A percentile compares a stretch with the other conserved stretches of the same genome.
phyloP scores from a whole-genome alignment of 345 rosid genomes.

The Hibiscus syriacus region DNA sequence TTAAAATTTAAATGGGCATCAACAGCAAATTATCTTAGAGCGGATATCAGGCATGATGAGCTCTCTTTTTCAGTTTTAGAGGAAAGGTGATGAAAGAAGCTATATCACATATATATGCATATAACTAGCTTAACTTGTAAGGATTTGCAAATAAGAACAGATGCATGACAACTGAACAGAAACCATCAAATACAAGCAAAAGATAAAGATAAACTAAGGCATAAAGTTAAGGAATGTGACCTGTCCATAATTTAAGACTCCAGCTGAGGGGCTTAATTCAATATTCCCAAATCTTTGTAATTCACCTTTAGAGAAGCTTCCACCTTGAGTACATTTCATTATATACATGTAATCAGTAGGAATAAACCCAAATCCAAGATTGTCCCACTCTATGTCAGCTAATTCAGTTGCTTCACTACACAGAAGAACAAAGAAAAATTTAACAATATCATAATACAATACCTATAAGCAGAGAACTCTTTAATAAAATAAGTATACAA shows the following conservation, averaged over 20 bases:
- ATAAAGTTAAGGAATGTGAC: constrained; percentile 25
- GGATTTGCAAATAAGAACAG: not conserved
- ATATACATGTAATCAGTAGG: constrained; percentile 83
- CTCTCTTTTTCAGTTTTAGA: not conserved
- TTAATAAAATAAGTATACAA: not conserved
- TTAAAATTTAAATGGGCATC: not conserved
- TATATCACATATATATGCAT: not conserved
- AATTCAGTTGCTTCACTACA: constrained; percentile 30
- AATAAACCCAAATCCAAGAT: constrained; percentile 61
- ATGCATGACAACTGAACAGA: not conserved
- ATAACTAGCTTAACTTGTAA: not conserved
- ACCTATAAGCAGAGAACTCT: not conserved
- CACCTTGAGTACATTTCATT: constrained; percentile 56
- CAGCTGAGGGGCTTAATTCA: constrained; percentile 82
- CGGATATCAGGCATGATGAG: not conserved
- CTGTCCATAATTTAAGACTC: constrained; percentile 93
- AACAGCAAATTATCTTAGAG: not conserved
- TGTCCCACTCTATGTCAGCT: constrained; percentile 82
- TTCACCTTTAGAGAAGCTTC: constrained; percentile 58
- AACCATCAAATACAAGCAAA: not conserved
- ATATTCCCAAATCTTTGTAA: constrained; percentile 78
- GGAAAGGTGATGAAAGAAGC: not conserved
- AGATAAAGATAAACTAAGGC: not conserved
- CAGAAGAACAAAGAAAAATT: not conserved
- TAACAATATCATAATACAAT: not conserved